Percentiles rank a stretch among this genome's conserved stretches.
Evolutionary conservation across 164 flowering plant genomes (phyloP).

Genomic region (Tetracentron sinense): DNA sequence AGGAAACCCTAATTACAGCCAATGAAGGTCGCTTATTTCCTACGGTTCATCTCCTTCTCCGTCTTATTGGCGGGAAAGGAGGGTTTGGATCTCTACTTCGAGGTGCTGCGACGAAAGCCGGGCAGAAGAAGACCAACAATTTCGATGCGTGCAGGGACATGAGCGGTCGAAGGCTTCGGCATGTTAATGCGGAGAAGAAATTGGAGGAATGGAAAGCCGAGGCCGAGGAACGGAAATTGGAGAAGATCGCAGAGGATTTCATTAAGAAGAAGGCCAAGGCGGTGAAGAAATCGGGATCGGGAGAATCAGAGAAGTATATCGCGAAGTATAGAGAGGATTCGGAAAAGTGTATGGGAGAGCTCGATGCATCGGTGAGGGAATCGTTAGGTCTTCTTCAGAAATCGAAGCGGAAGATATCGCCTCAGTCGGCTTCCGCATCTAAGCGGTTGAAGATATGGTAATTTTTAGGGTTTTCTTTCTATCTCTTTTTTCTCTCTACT

Average conservation of each 20-base stretch:
- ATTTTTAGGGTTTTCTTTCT: not conserved
- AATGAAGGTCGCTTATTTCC: conserved; percentile 22
- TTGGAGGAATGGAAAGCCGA: conserved; percentile 91
- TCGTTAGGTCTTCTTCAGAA: conserved; percentile 23
- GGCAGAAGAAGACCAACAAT: conserved; percentile 97
- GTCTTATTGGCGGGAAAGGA: conserved; percentile 85
- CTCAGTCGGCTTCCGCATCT: conserved; percentile 22
- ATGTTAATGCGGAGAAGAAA: conserved; percentile 94
- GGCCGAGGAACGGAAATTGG: conserved; percentile 76
- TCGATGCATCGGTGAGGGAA: conserved; percentile 51
- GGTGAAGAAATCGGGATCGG: conserved; percentile 30
- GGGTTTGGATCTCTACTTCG: conserved; percentile 95
- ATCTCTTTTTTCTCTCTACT: not conserved
- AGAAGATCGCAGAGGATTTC: conserved; percentile 86
- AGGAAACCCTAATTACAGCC: conserved; percentile 26
- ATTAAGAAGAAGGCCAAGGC: conserved; percentile 66
- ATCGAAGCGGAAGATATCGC: conserved; percentile 39
- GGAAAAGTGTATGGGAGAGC: conserved; percentile 57
- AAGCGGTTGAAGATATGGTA: conserved; percentile 82
- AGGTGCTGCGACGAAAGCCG: conserved; percentile 95
- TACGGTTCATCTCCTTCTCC: conserved; percentile 38
- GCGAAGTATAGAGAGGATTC: conserved; percentile 65
- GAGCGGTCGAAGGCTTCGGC: conserved; percentile 89
- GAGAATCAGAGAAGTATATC: conserved; percentile 58
- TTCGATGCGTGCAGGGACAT: conserved; percentile 96